Evolutionary conservation across 2,329 filamentous ascomycete genomes (phyloP).

Genomic region (Nemania bipapillata): DNA sequence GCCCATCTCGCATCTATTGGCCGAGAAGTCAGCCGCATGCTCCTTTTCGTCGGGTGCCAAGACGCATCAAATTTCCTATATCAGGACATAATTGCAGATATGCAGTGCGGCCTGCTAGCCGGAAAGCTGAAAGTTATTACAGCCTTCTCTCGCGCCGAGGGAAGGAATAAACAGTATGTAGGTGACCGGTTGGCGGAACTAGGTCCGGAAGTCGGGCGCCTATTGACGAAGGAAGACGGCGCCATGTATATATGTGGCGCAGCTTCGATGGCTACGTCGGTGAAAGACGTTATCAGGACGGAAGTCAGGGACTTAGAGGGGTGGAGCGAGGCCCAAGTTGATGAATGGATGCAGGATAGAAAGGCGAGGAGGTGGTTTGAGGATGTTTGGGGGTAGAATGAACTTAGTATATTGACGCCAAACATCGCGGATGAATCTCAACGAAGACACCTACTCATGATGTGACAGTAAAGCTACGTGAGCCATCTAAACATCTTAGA

Average conservation of each 20-base stretch:
- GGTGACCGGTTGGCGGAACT: background rate
- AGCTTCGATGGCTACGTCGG: background rate
- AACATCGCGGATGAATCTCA: no score
- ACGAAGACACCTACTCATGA: no score
- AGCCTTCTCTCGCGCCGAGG: background rate
- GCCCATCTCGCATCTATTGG: background rate
- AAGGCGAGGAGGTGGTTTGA: conserved; percentile 6
- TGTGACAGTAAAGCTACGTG: no score
- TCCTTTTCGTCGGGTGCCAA: conserved; percentile 13
- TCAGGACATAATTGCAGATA: background rate
- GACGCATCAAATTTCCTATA: background rate
- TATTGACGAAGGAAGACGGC: background rate
- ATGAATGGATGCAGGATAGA: background rate
- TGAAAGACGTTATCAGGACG: background rate
- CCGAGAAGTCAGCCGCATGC: background rate
- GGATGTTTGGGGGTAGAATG: conserved; percentile 6
- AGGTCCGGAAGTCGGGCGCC: background rate
- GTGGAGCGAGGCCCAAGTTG: background rate
- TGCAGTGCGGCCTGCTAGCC: background rate
- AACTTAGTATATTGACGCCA: no score
- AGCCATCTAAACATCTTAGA: no score
- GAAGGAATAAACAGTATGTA: background rate
- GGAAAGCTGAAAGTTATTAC: background rate
- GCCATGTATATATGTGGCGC: conserved; percentile 3
- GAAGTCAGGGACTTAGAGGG: background rate